Evolutionary conservation across 768 basidiomycete genomes (phyloP), one percentile per base, ranked within the genome.

Genomic region (Russula vinacea): DNA sequence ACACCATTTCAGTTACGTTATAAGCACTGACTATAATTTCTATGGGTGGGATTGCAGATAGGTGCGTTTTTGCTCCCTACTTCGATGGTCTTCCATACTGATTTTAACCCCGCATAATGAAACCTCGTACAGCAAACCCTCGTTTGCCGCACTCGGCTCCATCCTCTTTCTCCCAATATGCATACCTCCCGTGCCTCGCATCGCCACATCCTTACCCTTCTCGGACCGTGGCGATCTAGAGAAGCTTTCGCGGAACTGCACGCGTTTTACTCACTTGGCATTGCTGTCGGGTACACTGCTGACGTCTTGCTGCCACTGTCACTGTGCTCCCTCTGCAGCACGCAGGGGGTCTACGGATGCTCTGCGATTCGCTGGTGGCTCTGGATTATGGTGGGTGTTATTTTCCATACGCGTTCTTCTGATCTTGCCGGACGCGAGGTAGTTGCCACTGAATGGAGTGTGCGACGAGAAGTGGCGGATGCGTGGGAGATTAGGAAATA

Each of bases 381-480:
- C 88, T 69, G 95, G 94, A 0, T 73, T 87, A 0, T 94, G 92
- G 89, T 98, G 96, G 96, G 85, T 84, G 0, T 39, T 87, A 0
- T 92, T 92, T 65, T 88, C 89, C 1, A 72, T 96, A 5, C 92
- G 92, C 3, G 88, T 90, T 2, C 86, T 84, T 0, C 39, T 88
- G 0, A 92, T 88, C 84, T 74, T 94, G 0, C 91, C 91, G 0
- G 77, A 79, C 14, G 62, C 71, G 42, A 63, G 66, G 37, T 5
- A 10, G 32, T 37, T 17, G n/a, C 33, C 2, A 26, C 70, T 51
- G 66, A 73, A 55, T 88, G 81, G 85, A 80, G 71, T 50, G 71
- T 81, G 5, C 61, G 70, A 40, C 67, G 74, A 39, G 86, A 93
- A 72, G 80, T 94, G 24, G 68, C 72, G 1, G 78, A 76, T 6